A percentile compares a stretch with the other conserved stretches of the same genome.
Evolutionary conservation across 2,329 filamentous ascomycete genomes (phyloP).

Genomic region (Colletotrichum shisoi): DNA sequence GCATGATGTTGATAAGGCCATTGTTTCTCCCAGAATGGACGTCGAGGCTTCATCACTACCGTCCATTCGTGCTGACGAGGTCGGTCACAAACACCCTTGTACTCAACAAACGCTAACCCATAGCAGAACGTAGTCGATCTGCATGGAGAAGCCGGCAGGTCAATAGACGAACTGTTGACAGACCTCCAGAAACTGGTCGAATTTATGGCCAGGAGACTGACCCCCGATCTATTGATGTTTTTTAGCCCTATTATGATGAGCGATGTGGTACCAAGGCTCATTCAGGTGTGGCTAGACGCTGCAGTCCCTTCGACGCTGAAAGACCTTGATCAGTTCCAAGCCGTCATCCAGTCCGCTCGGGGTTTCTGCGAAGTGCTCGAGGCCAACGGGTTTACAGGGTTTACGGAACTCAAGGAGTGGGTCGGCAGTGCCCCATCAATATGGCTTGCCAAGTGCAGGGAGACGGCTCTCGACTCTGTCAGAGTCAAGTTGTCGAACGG

Average conservation of each 20-base stretch:
- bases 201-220: constrained; percentile 62
- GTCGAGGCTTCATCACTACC: constrained; percentile 48
- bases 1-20: constrained; percentile 67
- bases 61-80: constrained; percentile 48
- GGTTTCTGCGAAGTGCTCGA: constrained; percentile 71
- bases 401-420: constrained; percentile 77
- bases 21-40: constrained; percentile 68
- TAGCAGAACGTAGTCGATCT: constrained; percentile 55
- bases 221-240: constrained; percentile 62
- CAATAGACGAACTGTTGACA: constrained; percentile 60
- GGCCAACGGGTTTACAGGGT: constrained; percentile 67
- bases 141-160: constrained; percentile 53
- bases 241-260: constrained; percentile 76
- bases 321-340: constrained; percentile 75
- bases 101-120: constrained; percentile 37
- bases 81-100: constrained; percentile 18
- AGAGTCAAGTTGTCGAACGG: constrained; percentile 73
- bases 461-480: constrained; percentile 78
- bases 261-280: constrained; percentile 71
- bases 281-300: constrained; percentile 76
- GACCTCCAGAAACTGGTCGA: constrained; percentile 62
- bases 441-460: constrained; percentile 86
- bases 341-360: constrained; percentile 69
- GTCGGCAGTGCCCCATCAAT: constrained; percentile 78
- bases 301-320: constrained; percentile 78